A percentile compares a stretch with the other conserved stretches of the same genome.
Evolutionary conservation across 176 grass and related monocot genomes (phyloP).

Genomic region (Phyllostachys edulis): DNA sequence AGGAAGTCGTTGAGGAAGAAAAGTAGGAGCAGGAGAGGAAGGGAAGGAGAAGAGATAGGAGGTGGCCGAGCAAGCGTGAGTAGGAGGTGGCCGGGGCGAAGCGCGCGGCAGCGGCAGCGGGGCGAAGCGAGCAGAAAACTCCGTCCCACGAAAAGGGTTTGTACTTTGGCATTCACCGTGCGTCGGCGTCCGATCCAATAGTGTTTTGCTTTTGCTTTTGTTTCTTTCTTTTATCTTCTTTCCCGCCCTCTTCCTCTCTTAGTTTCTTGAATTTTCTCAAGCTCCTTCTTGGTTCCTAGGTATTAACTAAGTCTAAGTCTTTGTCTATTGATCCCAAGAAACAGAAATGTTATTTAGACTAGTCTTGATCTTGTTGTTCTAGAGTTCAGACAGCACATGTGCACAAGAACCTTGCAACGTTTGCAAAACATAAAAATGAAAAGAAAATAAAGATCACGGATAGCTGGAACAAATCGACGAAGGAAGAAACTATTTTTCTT

Average conservation of each 20-base stretch:
- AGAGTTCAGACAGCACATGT: neutral
- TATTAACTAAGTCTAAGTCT: constrained; percentile 7
- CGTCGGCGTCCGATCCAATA: constrained; percentile 31
- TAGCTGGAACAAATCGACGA: neutral
- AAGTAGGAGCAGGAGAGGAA: constrained; percentile 6
- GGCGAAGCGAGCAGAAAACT: constrained; percentile 36
- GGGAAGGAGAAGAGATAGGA: neutral
- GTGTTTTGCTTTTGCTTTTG: neutral
- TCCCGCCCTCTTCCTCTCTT: neutral
- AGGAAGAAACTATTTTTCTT: constrained; percentile 14
- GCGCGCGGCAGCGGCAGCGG: constrained; percentile 12
- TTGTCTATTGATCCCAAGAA: constrained; percentile 38
- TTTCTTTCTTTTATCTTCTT: neutral
- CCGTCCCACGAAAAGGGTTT: constrained; percentile 31
- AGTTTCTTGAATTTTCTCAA: neutral
- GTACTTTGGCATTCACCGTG: constrained; percentile 10
- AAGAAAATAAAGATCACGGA: constrained; percentile 19
- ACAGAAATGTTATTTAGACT: neutral
- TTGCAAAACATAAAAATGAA: neutral
- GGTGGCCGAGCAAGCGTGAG: neutral
- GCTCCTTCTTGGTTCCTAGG: neutral
- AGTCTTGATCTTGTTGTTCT: neutral
- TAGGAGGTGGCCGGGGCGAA: neutral
- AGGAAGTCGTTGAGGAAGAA: constrained; percentile 4
- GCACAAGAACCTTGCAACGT: neutral